A percentile compares a stretch with the other conserved stretches of the same genome.
These are phyloP conservation scores for Elsinoe necatrix DNA, from an alignment of 2,329 filamentous ascomycete genomes.

Conservation along the genomic window DNA sequence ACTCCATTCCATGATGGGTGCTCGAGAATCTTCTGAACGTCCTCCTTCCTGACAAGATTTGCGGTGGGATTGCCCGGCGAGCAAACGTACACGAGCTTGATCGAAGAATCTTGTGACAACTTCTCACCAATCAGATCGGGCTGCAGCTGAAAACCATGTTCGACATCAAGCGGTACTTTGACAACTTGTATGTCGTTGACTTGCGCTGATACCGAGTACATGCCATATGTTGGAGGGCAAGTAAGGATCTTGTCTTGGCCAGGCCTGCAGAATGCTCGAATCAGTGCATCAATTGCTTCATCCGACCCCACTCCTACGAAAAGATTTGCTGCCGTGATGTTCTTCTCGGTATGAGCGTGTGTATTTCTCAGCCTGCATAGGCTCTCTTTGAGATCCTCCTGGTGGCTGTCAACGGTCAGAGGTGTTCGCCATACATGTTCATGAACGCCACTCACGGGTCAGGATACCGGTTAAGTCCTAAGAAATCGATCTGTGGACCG, in stretches of 20 bases:
- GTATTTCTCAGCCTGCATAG: conserved; percentile 85
- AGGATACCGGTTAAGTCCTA: conserved; percentile 85
- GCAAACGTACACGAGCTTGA: conserved; percentile 90
- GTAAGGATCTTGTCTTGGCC: conserved; percentile 84
- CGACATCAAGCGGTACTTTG: conserved; percentile 69
- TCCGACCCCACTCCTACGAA: conserved; percentile 95
- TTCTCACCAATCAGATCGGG: conserved; percentile 57
- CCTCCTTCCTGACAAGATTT: conserved; percentile 63
- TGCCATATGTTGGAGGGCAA: conserved; percentile 95
- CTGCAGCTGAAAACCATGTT: conserved; percentile 66
- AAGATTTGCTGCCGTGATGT: conserved; percentile 69
- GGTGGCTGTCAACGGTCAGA: conserved; percentile 51
- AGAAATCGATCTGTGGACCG: conserved; percentile 60
- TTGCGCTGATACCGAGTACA: conserved; percentile 92
- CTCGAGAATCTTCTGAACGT: conserved; percentile 64
- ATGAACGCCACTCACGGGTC: conserved; percentile 53
- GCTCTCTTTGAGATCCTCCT: conserved; percentile 72
- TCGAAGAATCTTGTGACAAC: conserved; percentile 54
- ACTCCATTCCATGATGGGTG: conserved; percentile 94
- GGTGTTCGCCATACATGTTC: neutral
- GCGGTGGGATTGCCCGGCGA: conserved; percentile 93
- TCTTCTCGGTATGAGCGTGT: conserved; percentile 65
- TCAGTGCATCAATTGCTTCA: conserved; percentile 89
- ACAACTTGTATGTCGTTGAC: conserved; percentile 86
- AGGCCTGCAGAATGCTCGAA: conserved; percentile 87